Base-by-base conservation (phyloP, 306 rosid species). In the Begonia masoniana region DNA sequence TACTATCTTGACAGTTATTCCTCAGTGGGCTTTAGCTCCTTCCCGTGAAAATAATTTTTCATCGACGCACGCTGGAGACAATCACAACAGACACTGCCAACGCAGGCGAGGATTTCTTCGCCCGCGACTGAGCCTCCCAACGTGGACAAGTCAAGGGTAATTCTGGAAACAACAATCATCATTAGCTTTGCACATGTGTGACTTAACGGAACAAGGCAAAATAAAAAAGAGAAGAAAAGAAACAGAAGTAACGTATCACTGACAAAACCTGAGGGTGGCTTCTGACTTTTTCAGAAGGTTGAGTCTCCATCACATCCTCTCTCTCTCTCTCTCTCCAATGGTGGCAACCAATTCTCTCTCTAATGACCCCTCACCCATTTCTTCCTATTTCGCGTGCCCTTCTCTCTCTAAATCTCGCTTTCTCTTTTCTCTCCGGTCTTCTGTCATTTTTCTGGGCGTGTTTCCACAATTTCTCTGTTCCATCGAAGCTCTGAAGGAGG, bases 191-290 rank as follows among this genome's bases (percentile, higher is more conserved):
- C 19, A 17, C 19, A 17, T 17, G 19, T 17, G 19, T 17, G 19
- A 17, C 19, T 17, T 17, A 17, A 17, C 19, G 1, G 19, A 0
- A 17, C 19, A 17, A 0, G 19, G 1, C 1, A 26, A 26, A 26
- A 1, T 26, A 3, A 9, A n/a, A 6, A 16, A 12, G 15, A 1
- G 16, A 31, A 3, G 16, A 1, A 51, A 13, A 42, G 2, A 23
- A 3, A 55, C 5, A n/a, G 82, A 72, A 65, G 72, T 65, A 43
- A 76, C 75, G 67, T 56, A 64, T 64, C 82, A 72, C 78, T 76
- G 78, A 68, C 69, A 17, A 54, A 16, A 6, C 9, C 35, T 19
- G 19, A 17, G 48, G 11, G 21, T 1, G 23, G 21, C 1, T 50
- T 51, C 61, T 63, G 62, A 61, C 46, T 39, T 4, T 7, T n/a